Evolutionary conservation across 148 eudicot genomes (phyloP), one percentile per base, ranked within the genome.

Genomic region (Amaranthus hypochondriacus): DNA sequence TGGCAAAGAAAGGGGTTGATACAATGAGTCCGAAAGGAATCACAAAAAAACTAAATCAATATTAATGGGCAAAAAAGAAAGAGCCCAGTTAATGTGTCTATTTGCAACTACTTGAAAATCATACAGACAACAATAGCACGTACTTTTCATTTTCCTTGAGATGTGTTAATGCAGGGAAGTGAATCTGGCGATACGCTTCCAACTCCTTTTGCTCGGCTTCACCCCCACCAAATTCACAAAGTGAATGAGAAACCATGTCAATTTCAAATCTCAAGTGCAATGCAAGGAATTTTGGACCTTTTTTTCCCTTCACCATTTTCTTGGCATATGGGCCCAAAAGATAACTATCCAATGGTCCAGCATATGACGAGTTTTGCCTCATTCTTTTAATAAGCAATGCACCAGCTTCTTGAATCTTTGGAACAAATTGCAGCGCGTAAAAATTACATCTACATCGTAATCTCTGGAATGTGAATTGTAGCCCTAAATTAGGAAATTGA

Each of bases 381-480:
- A 96, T 82, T 83, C 96, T 84, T 62, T 66, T 81, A 70, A 96
- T 84, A 70, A 96, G 87, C 72, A 96, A 77, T 62, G 92, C 90
- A 75, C 94, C 97, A 46, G 90, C 83, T 86, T 89, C 84, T 87
- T 92, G 94, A 73, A 96, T 92, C 83, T 92, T 92, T 5, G 96
- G 97, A 62, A 86, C 86, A 83, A 96, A 96, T 82, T 83, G 95
- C 79, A 96, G 85, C 0, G 97, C 97, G 54, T 96, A 81, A 80
- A 96, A 96, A 73, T 96, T 92, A 84, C 99, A 96, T 85, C 97
- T 92, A 92, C 99, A 96, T 63, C 99, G 89, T 39, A 96, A 94
- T 82, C 96, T 87, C 99, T 92, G 89, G 75, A 28, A 28, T 0
- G 39, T 0, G 39, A 28, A 28, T 90, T 83, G 82, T 84, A 86